Evolutionary conservation across 2,329 filamentous ascomycete genomes (phyloP).

Genomic region (Fusarium veterinarium): DNA sequence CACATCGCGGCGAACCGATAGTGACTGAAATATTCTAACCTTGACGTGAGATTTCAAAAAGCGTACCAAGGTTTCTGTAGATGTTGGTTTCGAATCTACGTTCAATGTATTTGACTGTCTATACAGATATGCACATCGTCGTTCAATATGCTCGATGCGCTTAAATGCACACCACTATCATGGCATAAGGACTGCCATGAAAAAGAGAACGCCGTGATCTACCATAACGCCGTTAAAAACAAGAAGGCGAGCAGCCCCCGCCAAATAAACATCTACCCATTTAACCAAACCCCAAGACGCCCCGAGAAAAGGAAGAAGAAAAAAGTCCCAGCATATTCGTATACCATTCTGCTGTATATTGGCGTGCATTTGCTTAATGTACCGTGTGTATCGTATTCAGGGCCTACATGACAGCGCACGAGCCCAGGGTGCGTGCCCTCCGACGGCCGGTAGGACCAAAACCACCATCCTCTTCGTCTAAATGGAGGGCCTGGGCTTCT

Average conservation of each 20-base stretch:
- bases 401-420: conserved; percentile 73
- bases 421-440: conserved; percentile 71
- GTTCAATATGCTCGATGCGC: conserved; percentile 14
- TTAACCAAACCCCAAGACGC: conserved; percentile 11
- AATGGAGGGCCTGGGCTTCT: conserved; percentile 83
- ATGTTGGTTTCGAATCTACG: conserved; percentile 16
- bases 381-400: conserved; percentile 1
- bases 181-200: neutral
- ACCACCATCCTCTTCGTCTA: conserved; percentile 80
- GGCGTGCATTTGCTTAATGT: neutral
- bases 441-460: conserved; percentile 64
- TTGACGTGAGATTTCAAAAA: neutral
- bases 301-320: neutral
- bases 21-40: conserved; percentile 32
- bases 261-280: conserved; percentile 20
- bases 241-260: conserved; percentile 10
- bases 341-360: neutral
- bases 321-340: conserved; percentile 1
- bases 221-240: conserved; percentile 34
- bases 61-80: neutral
- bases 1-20: conserved; percentile 42
- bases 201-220: conserved; percentile 33
- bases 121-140: conserved; percentile 20
- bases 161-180: conserved; percentile 11
- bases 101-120: conserved; percentile 33